Evolutionary conservation across 192 early-diverging fungal species (phyloP), one percentile per base, ranked within the genome.

Genomic region (Coemansia sp.): DNA sequence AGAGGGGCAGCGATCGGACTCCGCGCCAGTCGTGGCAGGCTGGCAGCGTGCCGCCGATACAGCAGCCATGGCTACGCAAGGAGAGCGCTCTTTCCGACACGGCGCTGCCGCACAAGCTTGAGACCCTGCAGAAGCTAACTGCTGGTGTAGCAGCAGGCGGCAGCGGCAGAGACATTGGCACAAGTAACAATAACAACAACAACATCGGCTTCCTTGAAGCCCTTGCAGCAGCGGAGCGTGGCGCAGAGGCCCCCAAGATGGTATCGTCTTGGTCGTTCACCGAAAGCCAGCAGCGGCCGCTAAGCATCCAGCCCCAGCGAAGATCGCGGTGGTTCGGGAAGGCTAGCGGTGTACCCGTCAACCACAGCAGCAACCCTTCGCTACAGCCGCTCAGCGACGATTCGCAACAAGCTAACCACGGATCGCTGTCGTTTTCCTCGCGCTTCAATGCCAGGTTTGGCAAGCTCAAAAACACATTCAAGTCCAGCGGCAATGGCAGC

Each of bases 1-100:
- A 65, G 27, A 57, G 45, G 10, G 68, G 68, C 14, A 17, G 48
- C 37, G 75, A 68, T 4, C 60, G 55, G 59, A 20, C 61, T 8
- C 64, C 54, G 31, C 69, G 75, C 52, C 70, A 59, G 33, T 79
- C 76, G 14, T 79, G 76, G 76, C 76, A 79, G 38, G 70, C 67
- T 11, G 61, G 59, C 42, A 25, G 8, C 13, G 45, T 13, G 6
- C 23, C 45, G 7, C 67, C 56, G 17, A 17, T 55, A 19, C 72
- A 47, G 40, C 66, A 53, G 54, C 76, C 76, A 22, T 79, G 76
- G 76, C 34, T 73, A 61, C 66, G 48, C 53, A 63, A 69, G 13
- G 76, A 72, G 20, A 69, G 38, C 27, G 59, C 70, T 1, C 47
- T 64, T 2, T 79, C 76, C 2, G 76, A 79, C 31, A 60, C 76